Evolutionary conservation across 345 rosid species (phyloP).

Genomic region (Boechera retrofracta): DNA sequence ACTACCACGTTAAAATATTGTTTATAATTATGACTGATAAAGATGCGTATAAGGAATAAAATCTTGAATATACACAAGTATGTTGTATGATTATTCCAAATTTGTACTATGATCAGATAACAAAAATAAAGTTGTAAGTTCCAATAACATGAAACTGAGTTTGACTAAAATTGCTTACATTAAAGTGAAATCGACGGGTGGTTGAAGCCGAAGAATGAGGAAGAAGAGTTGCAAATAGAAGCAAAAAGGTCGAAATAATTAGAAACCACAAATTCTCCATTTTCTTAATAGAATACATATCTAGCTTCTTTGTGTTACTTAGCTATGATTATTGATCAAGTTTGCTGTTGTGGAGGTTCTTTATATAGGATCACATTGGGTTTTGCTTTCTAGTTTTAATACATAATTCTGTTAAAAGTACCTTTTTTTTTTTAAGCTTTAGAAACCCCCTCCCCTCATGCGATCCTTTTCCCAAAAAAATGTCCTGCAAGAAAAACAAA

Average conservation of each 20-base stretch:
- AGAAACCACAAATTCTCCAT: slow-evolving; percentile 29
- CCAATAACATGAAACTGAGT: background rate
- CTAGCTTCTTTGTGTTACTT: slow-evolving; percentile 8
- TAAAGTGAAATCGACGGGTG: slow-evolving; percentile 56
- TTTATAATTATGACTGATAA: background rate
- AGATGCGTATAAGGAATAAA: background rate
- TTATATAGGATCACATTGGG: slow-evolving; percentile 34
- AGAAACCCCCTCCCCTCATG: slow-evolving; percentile 4
- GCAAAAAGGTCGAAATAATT: slow-evolving; percentile 30
- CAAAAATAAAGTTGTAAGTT: background rate
- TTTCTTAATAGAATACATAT: background rate
- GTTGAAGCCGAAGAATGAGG: slow-evolving; percentile 41
- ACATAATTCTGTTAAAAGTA: slow-evolving; percentile 4
- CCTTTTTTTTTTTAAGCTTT: slow-evolving; percentile 4
- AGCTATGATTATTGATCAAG: slow-evolving; percentile 21
- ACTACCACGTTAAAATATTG: background rate
- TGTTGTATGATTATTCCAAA: background rate
- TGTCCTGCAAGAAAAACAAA: slow-evolving; percentile 8
- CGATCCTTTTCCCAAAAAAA: background rate
- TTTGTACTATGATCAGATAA: background rate
- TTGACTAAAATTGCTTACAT: slow-evolving; percentile 36
- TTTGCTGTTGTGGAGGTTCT: slow-evolving; percentile 7
- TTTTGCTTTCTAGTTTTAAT: slow-evolving; percentile 17
- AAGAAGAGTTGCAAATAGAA: slow-evolving; percentile 34
- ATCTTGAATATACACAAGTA: background rate